phyloP scores from a whole-genome alignment of 805 yeast species.

The Lipomyces mesembrius region DNA sequence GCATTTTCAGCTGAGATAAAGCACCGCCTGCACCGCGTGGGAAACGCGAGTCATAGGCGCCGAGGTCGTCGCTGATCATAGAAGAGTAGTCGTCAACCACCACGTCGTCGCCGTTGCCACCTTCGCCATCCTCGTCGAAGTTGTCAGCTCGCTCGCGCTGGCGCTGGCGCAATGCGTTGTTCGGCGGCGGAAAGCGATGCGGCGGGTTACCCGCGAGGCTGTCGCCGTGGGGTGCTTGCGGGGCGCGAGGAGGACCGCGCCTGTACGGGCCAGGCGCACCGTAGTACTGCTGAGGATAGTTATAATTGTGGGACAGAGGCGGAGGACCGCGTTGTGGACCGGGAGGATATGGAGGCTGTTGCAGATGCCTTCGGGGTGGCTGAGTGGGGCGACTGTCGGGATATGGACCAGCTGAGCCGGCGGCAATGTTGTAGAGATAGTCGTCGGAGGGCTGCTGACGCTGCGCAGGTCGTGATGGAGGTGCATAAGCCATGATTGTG shows the following conservation, averaged over 20 bases:
- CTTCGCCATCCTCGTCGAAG: slow-evolving; percentile 12
- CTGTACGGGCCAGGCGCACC: slow-evolving; percentile 1
- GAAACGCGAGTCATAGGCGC: slow-evolving; percentile 31
- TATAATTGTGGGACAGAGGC: not conserved
- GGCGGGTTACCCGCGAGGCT: not conserved
- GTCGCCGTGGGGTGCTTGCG: not conserved
- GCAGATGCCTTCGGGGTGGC: no score
- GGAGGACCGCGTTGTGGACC: slow-evolving; percentile 1
- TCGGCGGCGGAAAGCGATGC: not conserved
- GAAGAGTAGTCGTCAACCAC: slow-evolving; percentile 26
- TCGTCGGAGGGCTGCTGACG: not conserved
- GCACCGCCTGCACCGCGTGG: slow-evolving; percentile 26
- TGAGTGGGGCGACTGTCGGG: not conserved
- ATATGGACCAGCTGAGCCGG: not conserved
- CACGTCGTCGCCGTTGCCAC: slow-evolving; percentile 15
- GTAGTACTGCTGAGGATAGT: slow-evolving; percentile 2
- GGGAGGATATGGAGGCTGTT: not conserved
- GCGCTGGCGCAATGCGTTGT: slow-evolving; percentile 3
- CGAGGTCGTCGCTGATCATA: slow-evolving; percentile 28
- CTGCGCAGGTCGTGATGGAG: not conserved
- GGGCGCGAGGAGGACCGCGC: slow-evolving; percentile 1
- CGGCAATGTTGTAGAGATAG: not conserved
- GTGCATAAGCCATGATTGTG: not conserved
- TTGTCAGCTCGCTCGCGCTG: slow-evolving; percentile 5
- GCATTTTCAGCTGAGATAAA: slow-evolving; percentile 17